These are phyloP conservation scores for Leptomonas pyrrhocoris DNA, from an alignment of 208 protist species.

Conservation along the genomic window DNA sequence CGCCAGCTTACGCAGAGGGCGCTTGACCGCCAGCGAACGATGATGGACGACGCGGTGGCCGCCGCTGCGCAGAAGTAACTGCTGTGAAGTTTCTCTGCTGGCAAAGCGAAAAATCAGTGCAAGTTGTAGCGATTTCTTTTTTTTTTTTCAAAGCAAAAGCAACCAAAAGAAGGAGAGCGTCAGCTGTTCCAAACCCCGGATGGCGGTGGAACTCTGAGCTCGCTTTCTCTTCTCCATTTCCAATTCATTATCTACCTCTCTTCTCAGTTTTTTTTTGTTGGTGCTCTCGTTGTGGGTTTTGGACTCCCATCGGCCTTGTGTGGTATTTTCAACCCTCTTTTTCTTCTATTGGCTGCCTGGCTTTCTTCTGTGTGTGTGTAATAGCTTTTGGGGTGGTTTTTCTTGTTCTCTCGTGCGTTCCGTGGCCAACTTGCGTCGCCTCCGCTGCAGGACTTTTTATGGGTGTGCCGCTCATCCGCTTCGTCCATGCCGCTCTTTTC, in stretches of 20 bases:
- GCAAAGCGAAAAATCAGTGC: too few relatives aligned
- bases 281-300: background rate
- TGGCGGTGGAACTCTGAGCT: too few relatives aligned
- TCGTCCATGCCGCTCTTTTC: too few relatives aligned
- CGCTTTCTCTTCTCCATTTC: conserved; percentile 4
- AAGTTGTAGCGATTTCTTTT: background rate
- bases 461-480: too few relatives aligned
- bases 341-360: background rate
- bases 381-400: too few relatives aligned
- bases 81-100: background rate
- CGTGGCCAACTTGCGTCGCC: too few relatives aligned
- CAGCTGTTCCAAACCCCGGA: background rate
- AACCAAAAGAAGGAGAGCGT: background rate
- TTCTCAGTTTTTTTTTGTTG: conserved; percentile 4
- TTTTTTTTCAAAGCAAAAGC: too few relatives aligned
- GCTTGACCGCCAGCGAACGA: conserved; percentile 57
- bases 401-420: too few relatives aligned
- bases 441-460: too few relatives aligned
- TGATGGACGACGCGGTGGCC: conserved; percentile 56
- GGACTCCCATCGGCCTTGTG: background rate
- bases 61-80: conserved; percentile 2
- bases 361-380: background rate
- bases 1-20: conserved; percentile 59
- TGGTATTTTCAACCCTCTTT: conserved; percentile 3
- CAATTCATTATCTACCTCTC: conserved; percentile 14